Evolutionary conservation across 2,329 filamentous ascomycete genomes (phyloP).

Genomic region (Aspergillus flavus): DNA sequence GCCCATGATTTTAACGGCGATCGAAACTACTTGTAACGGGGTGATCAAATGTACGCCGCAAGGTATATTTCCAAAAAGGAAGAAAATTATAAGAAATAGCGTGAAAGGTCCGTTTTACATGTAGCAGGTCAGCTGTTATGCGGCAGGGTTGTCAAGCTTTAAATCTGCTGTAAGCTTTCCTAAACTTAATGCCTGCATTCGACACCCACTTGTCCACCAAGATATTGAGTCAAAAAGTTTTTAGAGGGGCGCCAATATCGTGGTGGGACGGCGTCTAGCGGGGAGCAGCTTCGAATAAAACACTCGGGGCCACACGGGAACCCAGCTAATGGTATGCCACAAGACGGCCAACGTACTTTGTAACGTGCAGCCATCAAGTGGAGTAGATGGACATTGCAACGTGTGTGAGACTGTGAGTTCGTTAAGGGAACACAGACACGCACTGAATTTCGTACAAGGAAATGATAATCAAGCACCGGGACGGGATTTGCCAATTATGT

Average conservation of each 20-base stretch:
- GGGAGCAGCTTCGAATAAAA: neutral
- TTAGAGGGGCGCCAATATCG: neutral
- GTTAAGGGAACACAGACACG: neutral
- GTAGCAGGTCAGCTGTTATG: neutral
- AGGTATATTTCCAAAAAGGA: neutral
- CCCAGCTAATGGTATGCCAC: neutral
- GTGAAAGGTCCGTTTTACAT: neutral
- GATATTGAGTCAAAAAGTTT: neutral
- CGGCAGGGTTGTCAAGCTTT: neutral
- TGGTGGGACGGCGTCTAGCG: neutral
- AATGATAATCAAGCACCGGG: neutral
- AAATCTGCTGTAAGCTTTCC: neutral
- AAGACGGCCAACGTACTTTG: neutral
- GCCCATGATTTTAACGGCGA: slow-evolving; percentile 4
- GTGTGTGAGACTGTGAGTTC: neutral
- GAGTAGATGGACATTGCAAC: neutral
- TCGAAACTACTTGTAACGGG: neutral
- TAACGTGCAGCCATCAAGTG: neutral
- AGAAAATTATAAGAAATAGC: neutral
- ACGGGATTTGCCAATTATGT: neutral
- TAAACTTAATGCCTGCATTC: neutral
- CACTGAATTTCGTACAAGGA: neutral
- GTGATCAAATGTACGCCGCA: neutral
- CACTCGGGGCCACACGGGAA: neutral
- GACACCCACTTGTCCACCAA: neutral